Evolutionary conservation across 495 filamentous ascomycete species (phyloP).

Genomic region (Ascodesmis nigricans): DNA sequence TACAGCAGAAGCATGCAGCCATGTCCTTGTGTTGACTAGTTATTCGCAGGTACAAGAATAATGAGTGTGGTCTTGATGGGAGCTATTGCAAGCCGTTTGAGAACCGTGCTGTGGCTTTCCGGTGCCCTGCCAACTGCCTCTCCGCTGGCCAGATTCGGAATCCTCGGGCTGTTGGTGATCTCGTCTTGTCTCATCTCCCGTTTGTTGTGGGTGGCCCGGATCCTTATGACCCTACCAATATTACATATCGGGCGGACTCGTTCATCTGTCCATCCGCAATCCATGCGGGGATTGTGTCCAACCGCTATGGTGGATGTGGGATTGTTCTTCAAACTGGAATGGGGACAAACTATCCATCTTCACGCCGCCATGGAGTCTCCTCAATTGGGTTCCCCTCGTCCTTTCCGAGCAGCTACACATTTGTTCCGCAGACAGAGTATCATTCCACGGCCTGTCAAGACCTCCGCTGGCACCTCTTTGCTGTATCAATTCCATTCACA

Average conservation of each 20-base stretch:
- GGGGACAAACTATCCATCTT: constrained; percentile 37
- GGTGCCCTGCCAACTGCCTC: constrained; percentile 57
- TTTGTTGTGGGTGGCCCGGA: constrained; percentile 56
- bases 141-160: constrained; percentile 38
- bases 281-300: constrained; percentile 49
- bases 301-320: constrained; percentile 53
- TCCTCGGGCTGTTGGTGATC: constrained; percentile 49
- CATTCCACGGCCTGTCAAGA: constrained; percentile 35
- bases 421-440: constrained; percentile 25
- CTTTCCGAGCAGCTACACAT: constrained; percentile 56
- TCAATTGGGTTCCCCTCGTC: constrained; percentile 50
- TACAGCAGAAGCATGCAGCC: constrained; percentile 12
- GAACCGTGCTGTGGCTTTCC: constrained; percentile 45
- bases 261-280: constrained; percentile 66
- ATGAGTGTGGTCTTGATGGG: constrained; percentile 59
- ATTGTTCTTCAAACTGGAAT: constrained; percentile 46
- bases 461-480: constrained; percentile 49
- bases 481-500: constrained; percentile 48
- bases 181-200: constrained; percentile 44
- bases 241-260: constrained; percentile 58
- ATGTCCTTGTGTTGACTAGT: neutral
- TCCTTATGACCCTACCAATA: constrained; percentile 19
- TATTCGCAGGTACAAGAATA: constrained; percentile 46
- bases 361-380: constrained; percentile 38
- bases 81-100: constrained; percentile 63